Conservation (phyloP, 352 stramenopile species). For the Elongisporangium undulatum region DNA sequence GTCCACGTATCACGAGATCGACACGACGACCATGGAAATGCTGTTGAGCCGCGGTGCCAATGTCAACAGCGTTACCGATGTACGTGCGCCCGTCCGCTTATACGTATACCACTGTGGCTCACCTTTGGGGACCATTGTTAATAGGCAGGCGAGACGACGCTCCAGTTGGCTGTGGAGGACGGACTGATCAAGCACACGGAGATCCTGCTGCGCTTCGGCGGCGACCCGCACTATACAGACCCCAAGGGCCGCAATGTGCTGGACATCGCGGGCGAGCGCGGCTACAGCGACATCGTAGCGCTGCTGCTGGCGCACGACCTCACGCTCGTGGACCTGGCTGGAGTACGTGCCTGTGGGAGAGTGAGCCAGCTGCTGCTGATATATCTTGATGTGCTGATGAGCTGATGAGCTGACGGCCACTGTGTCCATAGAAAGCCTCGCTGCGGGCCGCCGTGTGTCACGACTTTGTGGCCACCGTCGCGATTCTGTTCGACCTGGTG, state of each 20-base stretch:
- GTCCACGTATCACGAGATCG: slow-evolving; percentile 32
- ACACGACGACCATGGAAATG: slow-evolving; percentile 36
- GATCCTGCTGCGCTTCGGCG: slow-evolving; percentile 29
- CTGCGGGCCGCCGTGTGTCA: background rate
- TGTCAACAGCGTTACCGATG: slow-evolving; percentile 25
- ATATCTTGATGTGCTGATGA: background rate
- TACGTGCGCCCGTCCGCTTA: slow-evolving; percentile 3
- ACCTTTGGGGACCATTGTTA: background rate
- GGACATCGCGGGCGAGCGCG: slow-evolving; percentile 33
- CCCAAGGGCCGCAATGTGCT: slow-evolving; percentile 22
- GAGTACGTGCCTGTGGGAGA: background rate
- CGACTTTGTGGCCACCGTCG: background rate
- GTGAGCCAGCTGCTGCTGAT: background rate
- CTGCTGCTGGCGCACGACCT: slow-evolving; percentile 11
- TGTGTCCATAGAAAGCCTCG: background rate
- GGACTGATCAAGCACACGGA: slow-evolving; percentile 43
- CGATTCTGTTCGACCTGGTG: background rate
- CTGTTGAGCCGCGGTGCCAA: slow-evolving; percentile 22
- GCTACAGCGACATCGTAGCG: slow-evolving; percentile 33
- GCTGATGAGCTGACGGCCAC: too few relatives aligned
- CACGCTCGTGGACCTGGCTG: background rate
- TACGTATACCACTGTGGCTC: background rate
- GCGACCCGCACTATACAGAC: slow-evolving; percentile 20
- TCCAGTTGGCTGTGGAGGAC: slow-evolving; percentile 33
- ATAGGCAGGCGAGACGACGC: slow-evolving; percentile 8